Base-by-base conservation (phyloP, 371 early-diverging fungal species). In the Choanephora cucurbitarum region DNA sequence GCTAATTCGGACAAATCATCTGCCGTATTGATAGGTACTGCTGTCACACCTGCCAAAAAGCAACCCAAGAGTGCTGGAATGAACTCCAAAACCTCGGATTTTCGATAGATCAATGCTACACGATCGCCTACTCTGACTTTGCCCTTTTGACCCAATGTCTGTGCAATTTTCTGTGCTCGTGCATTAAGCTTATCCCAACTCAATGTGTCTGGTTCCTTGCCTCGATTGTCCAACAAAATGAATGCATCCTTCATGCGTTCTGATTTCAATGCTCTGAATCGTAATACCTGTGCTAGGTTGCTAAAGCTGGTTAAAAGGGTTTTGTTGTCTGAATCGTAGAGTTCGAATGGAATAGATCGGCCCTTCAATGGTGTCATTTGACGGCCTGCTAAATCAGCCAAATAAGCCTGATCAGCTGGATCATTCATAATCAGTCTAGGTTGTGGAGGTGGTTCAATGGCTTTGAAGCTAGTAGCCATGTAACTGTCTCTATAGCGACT, bases 1-100 rank as follows among this genome's bases (percentile, higher is more conserved):
- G 81, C 73, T 22, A 93, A 72, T 58, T 94, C 95, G 3, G 87
- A 80, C 49, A 91, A 66, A 45, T 90, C 90, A 52, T 93, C 93
- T 10, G 84, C 86, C 2, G 90, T 82, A 47, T 88, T 87, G 60
- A 90, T 82, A 1, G 95, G 95, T 13, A 94, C 92, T 2, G 93
- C 93, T 6, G 87, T 86, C 68, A 90, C 74, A 10, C 93, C 93
- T 1, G 88, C 88, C 50, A 86, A 78, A 62, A 93, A 87, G 64
- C 93, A 91, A 17, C 86, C 93, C 54, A 86, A 83, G 34, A 93
- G 54, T 9, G 90, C 89, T 3, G 85, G 86, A 23, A 92, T 65
- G 58, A 86, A 93, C 19, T 94, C 94, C 43, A 89, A 58, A 17
- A 89, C 77, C 62, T 94, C 95, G 15, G 81, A 79, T 60, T 88